phyloP scores from a whole-genome alignment of 768 basidiomycete species.

The Auricularia sp. region DNA sequence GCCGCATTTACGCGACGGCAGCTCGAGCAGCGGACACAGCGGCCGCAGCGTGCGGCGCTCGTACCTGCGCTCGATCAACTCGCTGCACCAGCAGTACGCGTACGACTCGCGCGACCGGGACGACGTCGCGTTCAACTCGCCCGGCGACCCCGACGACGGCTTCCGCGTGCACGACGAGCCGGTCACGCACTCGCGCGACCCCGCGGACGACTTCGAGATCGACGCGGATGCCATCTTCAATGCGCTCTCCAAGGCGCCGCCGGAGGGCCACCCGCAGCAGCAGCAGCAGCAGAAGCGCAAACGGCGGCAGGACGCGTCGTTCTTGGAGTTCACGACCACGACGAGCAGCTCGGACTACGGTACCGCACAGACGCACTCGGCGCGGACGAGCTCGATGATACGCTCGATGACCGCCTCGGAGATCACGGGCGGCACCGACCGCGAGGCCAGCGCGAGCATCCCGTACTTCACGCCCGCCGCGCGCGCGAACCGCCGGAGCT shows the following conservation, averaged over 20 bases:
- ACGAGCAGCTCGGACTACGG: not conserved
- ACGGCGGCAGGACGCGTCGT: not conserved
- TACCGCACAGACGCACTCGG: not conserved
- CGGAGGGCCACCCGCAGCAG: not conserved
- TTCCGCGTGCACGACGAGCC: not conserved
- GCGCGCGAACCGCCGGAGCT: not conserved
- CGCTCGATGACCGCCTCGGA: not conserved
- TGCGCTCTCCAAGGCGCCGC: not conserved
- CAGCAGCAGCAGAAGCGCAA: not conserved
- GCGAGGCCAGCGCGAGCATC: not conserved
- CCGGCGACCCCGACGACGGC: not conserved
- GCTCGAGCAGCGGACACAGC: not conserved
- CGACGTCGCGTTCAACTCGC: not conserved
- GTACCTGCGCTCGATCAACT: not conserved
- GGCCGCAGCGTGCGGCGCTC: not conserved
- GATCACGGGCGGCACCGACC: not conserved
- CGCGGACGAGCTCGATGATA: not conserved
- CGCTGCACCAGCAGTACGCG: not conserved
- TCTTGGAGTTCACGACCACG: not conserved
- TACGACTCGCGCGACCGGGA: conserved; percentile 1
- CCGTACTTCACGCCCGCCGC: not conserved
- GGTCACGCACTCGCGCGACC: not conserved
- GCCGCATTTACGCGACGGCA: not conserved
- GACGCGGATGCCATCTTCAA: not conserved
- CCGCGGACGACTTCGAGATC: not conserved